Base-by-base conservation (phyloP, 2,329 filamentous ascomycete genomes). In the Aspergillus awamori region DNA sequence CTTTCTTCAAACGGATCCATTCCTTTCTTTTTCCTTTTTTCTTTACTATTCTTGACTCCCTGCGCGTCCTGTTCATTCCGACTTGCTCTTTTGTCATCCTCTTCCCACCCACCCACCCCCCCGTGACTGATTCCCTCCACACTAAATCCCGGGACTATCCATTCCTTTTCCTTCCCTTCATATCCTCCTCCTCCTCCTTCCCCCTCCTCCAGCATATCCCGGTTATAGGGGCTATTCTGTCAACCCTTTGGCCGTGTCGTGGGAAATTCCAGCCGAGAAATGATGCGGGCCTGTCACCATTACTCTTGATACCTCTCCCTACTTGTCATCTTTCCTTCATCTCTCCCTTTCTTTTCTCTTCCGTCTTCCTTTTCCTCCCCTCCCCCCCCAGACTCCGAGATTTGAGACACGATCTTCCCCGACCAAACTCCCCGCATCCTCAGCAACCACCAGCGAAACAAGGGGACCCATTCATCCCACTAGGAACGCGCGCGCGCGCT, bases 221-320 rank as follows among this genome's bases (percentile, higher is more conserved):
- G 24, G 30, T 10, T 48, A 36, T 36, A 17, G 57, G 53, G 53
- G 58, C 58, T 36, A 51, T 13, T n/a, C 28, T 39, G 17, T 43
- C 30, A 15, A 20, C 54, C 20, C 30, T 38, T 48, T n/a, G 33
- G 49, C 53, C 30, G 20, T 39, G 20, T 57, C 17, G 33, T 55
- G 41, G 13, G 33, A 36, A 26, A 45, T 57, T 49, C 45, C 54
- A 43, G 58, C 38, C 47, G 57, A 53, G 63, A 62, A 65, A 69
- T 63, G 59, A 67, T 69, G 67, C 63, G 57, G 64, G 51, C 60
- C 62, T 53, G 58, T 64, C 57, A 59, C 57, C 59, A 60, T 45
- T 54, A 53, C 56, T 64, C 61, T 57, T 67, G 43, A 65, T 51
- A 36, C 11, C 33, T 36, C 33, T 36, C 48, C 60, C 59, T 60